Base-by-base conservation (phyloP, 2,329 filamentous ascomycete species). In the Chaetomium olivaceum region DNA sequence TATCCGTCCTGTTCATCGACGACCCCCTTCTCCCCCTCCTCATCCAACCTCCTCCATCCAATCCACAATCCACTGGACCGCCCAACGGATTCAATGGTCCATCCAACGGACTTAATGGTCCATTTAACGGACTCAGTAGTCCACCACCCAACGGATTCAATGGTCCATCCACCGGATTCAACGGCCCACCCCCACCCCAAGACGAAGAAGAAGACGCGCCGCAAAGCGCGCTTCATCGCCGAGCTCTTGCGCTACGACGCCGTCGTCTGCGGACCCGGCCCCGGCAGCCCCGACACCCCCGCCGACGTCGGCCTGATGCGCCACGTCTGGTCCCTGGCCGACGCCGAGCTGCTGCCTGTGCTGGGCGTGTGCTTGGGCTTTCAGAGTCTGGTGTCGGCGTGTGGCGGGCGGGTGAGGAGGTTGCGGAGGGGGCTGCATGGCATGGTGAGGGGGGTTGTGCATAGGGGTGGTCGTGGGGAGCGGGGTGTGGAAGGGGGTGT, bases 351-450 rank as follows among this genome's bases (percentile, higher is more conserved):
- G 12, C 71, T 96, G 1, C 95, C 95, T 0, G 89, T 96, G 0
- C 81, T 99, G 39, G 95, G 93, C 0, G 91, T 97, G 52, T 97
- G 93, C 71, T 83, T 97, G 0, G 93, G 93, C 0, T 96, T 96
- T 69, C 93, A 97, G 77, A 93, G 90, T 71, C 80, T 97, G 54
- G 88, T 89, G 57, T 80, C 87, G 56, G 84, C 85, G 11, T 88
- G 89, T 71, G 91, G 91, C 0, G 89, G 88, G 1, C 76, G 78
- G 8, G 86, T 96, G 21, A 81, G 86, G 61, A 84, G 87, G 68
- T 79, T 97, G 64, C 79, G 80, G n/a, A 84, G 89, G 64, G 92
- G 92, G 0, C 81, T 93, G 71, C 93, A 97, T 77, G 93, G 93
- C 1, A 90, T 96, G 79, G 87, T 96, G 23, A 86, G 89, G 64